phyloP scores from a whole-genome alignment of 2,329 filamentous ascomycete species.

The Sarocladium kiliense region DNA sequence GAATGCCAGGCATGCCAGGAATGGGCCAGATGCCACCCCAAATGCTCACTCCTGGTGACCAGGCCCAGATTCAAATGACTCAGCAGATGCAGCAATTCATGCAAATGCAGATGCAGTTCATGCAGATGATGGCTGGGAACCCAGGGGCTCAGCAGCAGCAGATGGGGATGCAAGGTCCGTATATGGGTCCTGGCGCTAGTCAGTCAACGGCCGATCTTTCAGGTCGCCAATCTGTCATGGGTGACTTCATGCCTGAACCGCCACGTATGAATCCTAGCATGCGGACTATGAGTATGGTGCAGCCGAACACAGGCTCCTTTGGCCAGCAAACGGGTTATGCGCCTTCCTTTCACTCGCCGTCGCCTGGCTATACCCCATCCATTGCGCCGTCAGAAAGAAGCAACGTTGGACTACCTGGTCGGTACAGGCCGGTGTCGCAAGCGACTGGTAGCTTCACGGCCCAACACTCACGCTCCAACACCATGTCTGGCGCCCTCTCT shows the following conservation, averaged over 20 bases:
- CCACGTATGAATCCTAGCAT: slow-evolving; percentile 40
- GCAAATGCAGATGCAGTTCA: slow-evolving; percentile 93
- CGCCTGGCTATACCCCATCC: slow-evolving; percentile 71
- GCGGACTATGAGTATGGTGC: slow-evolving; percentile 81
- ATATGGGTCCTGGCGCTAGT: slow-evolving; percentile 22
- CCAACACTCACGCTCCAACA: slow-evolving; percentile 26
- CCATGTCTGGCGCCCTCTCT: slow-evolving; percentile 27
- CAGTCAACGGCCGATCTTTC: slow-evolving; percentile 23
- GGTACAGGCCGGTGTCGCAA: slow-evolving; percentile 85
- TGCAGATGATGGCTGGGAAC: slow-evolving; percentile 68
- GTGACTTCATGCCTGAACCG: slow-evolving; percentile 34
- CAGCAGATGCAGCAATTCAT: slow-evolving; percentile 84
- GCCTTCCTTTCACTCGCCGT: slow-evolving; percentile 25
- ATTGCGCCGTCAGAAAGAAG: slow-evolving; percentile 95
- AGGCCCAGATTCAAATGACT: slow-evolving; percentile 73
- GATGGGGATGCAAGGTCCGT: slow-evolving; percentile 21
- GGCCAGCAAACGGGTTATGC: slow-evolving; percentile 38
- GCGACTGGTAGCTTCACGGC: slow-evolving; percentile 31
- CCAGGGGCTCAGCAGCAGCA: slow-evolving; percentile 19
- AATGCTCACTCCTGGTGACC: slow-evolving; percentile 56
- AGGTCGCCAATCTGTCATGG: slow-evolving; percentile 21
- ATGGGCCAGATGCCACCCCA: slow-evolving; percentile 38
- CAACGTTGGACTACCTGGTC: slow-evolving; percentile 82
- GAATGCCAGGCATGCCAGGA: slow-evolving; percentile 23
- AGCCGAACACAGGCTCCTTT: slow-evolving; percentile 58